phyloP scores from a whole-genome alignment of 148 eudicot genomes.

The Polygonum aviculare region DNA sequence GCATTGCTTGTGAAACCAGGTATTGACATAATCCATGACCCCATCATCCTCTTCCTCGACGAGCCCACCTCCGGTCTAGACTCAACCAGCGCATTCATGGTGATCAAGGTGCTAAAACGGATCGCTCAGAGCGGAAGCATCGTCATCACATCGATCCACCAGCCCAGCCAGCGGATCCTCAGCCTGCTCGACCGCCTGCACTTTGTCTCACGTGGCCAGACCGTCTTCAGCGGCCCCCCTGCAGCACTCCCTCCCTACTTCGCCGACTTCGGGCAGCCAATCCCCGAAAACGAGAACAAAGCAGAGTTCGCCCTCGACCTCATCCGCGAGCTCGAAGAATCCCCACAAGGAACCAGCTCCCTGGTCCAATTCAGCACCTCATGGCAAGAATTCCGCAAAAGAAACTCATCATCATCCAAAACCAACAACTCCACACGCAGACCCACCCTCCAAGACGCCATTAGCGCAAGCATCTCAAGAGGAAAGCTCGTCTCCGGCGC shows the following conservation, averaged over 20 bases:
- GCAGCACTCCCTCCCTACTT: constrained; percentile 26
- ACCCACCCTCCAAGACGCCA: constrained; percentile 30
- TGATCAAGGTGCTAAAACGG: constrained; percentile 44
- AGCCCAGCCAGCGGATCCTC: constrained; percentile 46
- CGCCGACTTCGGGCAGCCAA: constrained; percentile 36
- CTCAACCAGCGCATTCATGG: constrained; percentile 57
- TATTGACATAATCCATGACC: constrained; percentile 49
- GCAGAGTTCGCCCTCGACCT: constrained; percentile 46
- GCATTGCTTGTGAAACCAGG: constrained; percentile 15
- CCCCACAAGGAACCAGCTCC: constrained; percentile 20
- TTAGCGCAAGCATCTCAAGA: constrained; percentile 39
- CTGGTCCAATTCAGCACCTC: constrained; percentile 34
- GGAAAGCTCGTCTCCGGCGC: constrained; percentile 46
- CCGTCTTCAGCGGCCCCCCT: constrained; percentile 39
- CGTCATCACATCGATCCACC: constrained; percentile 50
- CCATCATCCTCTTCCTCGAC: constrained; percentile 46
- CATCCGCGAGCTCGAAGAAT: constrained; percentile 40
- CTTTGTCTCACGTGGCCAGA: constrained; percentile 43
- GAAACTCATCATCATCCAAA: background rate
- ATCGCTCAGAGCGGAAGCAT: constrained; percentile 57
- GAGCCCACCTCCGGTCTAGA: constrained; percentile 66
- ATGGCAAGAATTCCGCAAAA: constrained; percentile 23
- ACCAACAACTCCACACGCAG: constrained; percentile 4
- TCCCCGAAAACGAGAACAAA: constrained; percentile 34
- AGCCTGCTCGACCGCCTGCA: constrained; percentile 28